Conservation (phyloP, 768 basidiomycete genomes). For the Asterophora lycoperdoides region DNA sequence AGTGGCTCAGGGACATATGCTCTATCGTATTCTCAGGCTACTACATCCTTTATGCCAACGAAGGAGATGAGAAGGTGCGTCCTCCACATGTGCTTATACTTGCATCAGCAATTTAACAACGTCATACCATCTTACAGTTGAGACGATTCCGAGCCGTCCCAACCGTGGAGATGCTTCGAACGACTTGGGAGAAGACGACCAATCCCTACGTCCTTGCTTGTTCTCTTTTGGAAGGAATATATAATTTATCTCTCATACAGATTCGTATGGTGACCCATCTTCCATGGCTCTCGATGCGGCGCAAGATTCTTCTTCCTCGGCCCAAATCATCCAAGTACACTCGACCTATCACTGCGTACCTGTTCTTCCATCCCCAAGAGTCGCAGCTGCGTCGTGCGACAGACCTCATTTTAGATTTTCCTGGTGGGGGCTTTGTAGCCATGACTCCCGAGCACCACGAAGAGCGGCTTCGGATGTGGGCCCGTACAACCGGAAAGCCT, state of each 20-base stretch:
- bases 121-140: slow-evolving; percentile 47
- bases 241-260: slow-evolving; percentile 24
- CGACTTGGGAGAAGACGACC: slow-evolving; percentile 94
- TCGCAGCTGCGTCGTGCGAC: slow-evolving; percentile 58
- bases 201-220: slow-evolving; percentile 75
- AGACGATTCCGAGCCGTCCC: slow-evolving; percentile 89
- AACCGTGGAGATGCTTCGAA: slow-evolving; percentile 92
- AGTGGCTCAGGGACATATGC: slow-evolving; percentile 85
- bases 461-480: slow-evolving; percentile 87
- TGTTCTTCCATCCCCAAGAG: slow-evolving; percentile 77
- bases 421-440: slow-evolving; percentile 95
- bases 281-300: slow-evolving; percentile 59
- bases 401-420: slow-evolving; percentile 88
- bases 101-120: neutral
- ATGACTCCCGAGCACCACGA: slow-evolving; percentile 97
- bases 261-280: slow-evolving; percentile 61
- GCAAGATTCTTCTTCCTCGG: slow-evolving; percentile 79
- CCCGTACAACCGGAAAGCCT: slow-evolving; percentile 69
- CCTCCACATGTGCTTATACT: neutral
- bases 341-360: slow-evolving; percentile 76
- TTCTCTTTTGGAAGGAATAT: neutral
- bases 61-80: slow-evolving; percentile 90
- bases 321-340: slow-evolving; percentile 71
- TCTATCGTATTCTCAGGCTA: slow-evolving; percentile 84
- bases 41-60: slow-evolving; percentile 82